Evolutionary conservation across 352 stramenopile species (phyloP).

Genomic region (Phytophthora megakarya): DNA sequence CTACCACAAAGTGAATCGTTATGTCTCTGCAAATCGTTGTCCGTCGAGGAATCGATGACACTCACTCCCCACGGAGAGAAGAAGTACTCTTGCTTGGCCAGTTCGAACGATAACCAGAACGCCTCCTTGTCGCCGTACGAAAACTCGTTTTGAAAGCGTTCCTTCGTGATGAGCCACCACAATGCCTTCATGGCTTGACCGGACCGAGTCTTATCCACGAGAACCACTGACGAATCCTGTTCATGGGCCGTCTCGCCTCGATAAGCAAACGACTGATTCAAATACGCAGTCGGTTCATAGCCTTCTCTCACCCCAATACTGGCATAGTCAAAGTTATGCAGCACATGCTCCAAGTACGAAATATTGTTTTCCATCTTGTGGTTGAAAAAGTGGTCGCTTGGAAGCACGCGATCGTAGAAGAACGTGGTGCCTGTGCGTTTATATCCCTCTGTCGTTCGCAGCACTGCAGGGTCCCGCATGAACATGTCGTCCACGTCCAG

Average conservation of each 20-base stretch:
- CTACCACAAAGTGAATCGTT: slow-evolving; percentile 46
- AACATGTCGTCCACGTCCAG: slow-evolving; percentile 65
- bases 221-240: slow-evolving; percentile 63
- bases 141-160: slow-evolving; percentile 40
- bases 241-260: slow-evolving; percentile 46
- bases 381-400: slow-evolving; percentile 36
- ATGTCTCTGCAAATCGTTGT: slow-evolving; percentile 43
- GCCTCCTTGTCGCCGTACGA: slow-evolving; percentile 57
- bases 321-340: slow-evolving; percentile 53
- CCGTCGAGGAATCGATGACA: slow-evolving; percentile 41
- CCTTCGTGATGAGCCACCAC: slow-evolving; percentile 43
- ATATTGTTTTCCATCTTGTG: slow-evolving; percentile 37
- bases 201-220: slow-evolving; percentile 41
- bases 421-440: slow-evolving; percentile 56
- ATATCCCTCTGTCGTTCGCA: slow-evolving; percentile 48
- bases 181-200: slow-evolving; percentile 44
- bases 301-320: slow-evolving; percentile 39
- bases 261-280: slow-evolving; percentile 55
- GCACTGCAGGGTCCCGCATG: slow-evolving; percentile 42
- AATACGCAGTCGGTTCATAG: slow-evolving; percentile 38
- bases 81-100: slow-evolving; percentile 51
- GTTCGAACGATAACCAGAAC: slow-evolving; percentile 59
- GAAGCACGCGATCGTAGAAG: slow-evolving; percentile 69
- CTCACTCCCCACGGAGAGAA: slow-evolving; percentile 57
- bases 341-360: slow-evolving; percentile 43